Conservation (phyloP, 2,329 filamentous ascomycete species). For the Colletotrichum horii region DNA sequence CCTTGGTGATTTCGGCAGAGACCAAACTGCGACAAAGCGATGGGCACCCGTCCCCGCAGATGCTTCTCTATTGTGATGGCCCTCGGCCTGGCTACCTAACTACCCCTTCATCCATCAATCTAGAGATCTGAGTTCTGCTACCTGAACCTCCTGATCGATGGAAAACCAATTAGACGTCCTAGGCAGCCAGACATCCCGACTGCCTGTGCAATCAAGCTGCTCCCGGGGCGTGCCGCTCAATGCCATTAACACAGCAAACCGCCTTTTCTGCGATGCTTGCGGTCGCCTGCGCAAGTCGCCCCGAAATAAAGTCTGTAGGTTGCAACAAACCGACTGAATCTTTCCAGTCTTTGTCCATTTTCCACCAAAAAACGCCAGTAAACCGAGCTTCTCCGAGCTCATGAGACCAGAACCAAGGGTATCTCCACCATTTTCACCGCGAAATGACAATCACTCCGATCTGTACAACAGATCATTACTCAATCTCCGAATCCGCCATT, state of each 20-base stretch:
- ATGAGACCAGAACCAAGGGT: conserved; percentile 1
- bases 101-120: background rate
- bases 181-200: background rate
- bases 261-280: background rate
- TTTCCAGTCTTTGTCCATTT: background rate
- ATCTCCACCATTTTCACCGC: background rate
- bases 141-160: background rate
- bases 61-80: background rate
- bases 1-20: background rate
- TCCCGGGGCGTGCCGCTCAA: background rate
- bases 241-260: background rate
- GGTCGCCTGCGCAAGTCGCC: background rate
- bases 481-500: conserved; percentile 10
- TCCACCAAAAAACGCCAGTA: background rate
- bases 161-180: background rate
- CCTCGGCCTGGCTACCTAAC: background rate
- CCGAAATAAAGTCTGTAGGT: background rate
- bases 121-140: background rate
- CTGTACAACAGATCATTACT: background rate
- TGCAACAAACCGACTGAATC: background rate
- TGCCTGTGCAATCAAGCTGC: background rate
- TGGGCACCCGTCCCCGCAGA: background rate
- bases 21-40: background rate
- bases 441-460: background rate
- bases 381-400: background rate